A percentile compares a stretch with the other conserved stretches of the same genome.
Conservation (phyloP, 805 yeast genomes). For the Metschnikowia cerradonensis region DNA sequence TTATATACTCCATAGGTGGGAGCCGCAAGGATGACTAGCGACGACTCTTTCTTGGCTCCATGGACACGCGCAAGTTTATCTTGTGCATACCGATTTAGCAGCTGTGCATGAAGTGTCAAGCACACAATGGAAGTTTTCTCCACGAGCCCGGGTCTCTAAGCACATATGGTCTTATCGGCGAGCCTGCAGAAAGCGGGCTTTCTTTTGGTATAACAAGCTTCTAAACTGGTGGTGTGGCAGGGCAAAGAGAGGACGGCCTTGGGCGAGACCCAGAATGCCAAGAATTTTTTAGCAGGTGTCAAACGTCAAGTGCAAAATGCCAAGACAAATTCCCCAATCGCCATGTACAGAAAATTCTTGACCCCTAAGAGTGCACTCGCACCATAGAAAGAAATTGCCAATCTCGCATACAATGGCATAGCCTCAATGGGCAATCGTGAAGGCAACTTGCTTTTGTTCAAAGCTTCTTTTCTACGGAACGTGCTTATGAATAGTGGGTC, state of each 20-base stretch:
- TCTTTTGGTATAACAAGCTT: background rate
- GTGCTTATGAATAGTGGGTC: background rate
- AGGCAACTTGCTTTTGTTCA: background rate
- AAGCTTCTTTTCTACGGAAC: background rate
- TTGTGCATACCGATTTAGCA: constrained; percentile 1
- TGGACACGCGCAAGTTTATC: constrained; percentile 4
- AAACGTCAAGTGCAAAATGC: constrained; percentile 13
- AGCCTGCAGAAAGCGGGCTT: background rate
- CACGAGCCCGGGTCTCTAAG: background rate
- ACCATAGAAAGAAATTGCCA: background rate
- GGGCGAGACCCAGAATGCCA: constrained; percentile 1
- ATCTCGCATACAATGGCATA: constrained; percentile 3
- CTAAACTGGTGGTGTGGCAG: background rate
- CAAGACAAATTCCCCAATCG: constrained; percentile 9
- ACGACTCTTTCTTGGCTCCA: constrained; percentile 2
- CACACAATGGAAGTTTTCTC: background rate
- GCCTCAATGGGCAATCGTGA: background rate
- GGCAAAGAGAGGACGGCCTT: background rate
- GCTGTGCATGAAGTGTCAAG: constrained; percentile 1
- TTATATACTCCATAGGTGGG: background rate
- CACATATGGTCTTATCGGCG: too few relatives aligned
- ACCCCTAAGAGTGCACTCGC: background rate
- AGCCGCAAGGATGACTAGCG: background rate
- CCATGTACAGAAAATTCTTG: constrained; percentile 5
- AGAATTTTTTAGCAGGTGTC: constrained; percentile 9